These are phyloP conservation scores for Quercus parvula DNA, from an alignment of 306 rosid genomes.

Conservation along the genomic window DNA sequence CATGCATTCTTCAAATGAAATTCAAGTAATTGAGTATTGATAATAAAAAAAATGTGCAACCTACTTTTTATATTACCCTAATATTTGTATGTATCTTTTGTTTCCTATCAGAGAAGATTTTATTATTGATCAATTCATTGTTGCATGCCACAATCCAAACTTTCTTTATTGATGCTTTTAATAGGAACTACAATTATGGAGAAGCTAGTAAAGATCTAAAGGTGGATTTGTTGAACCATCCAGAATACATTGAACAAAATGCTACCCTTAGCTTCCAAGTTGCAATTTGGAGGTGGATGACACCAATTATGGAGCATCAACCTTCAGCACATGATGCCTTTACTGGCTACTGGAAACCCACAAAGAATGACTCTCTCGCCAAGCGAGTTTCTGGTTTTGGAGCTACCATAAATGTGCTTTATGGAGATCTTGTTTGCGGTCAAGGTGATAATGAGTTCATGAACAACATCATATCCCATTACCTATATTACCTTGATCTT, in stretches of 20 bases:
- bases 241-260: conserved; percentile 91
- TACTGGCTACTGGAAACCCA: conserved; percentile 91
- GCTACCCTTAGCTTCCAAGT: conserved; percentile 93
- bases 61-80: too few species aligned
- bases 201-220: conserved; percentile 66
- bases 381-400: conserved; percentile 86
- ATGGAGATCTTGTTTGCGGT: conserved; percentile 70
- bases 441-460: conserved; percentile 72
- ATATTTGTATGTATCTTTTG: background rate
- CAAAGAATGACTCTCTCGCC: conserved; percentile 69
- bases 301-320: conserved; percentile 59
- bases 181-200: conserved; percentile 92
- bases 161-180: conserved; percentile 11
- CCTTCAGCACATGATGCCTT: conserved; percentile 84
- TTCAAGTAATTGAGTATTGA: too few species aligned
- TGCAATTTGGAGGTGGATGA: conserved; percentile 91
- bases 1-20: too few species aligned
- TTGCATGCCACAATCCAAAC: background rate
- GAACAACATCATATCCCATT: conserved; percentile 79
- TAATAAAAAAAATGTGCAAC: too few species aligned
- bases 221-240: conserved; percentile 67
- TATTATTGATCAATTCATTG: background rate
- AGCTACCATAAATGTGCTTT: conserved; percentile 82
- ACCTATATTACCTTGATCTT: conserved; percentile 72
- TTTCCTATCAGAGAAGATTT: background rate